phyloP scores from a whole-genome alignment of 73 alveolate species.

The Blepharisma japonicum region DNA sequence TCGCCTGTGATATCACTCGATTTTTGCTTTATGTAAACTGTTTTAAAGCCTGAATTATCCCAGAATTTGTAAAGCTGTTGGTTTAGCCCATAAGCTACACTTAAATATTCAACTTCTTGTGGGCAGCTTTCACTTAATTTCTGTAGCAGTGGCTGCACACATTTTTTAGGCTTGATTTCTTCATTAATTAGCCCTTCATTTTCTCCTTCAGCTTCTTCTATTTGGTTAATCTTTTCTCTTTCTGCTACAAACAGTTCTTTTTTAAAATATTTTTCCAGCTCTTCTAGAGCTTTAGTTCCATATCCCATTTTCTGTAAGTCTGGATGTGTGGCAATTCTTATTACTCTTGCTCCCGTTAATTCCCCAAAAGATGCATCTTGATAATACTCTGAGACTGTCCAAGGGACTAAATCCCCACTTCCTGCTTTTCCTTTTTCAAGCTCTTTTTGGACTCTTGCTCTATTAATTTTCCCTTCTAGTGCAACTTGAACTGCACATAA shows the following conservation, averaged over 20 bases:
- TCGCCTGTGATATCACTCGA: conserved; percentile 93
- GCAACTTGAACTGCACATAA: conserved; percentile 97
- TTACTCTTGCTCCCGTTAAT: conserved; percentile 95
- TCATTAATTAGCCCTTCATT: conserved; percentile 39
- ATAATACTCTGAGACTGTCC: conserved; percentile 98
- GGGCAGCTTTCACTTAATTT: conserved; percentile 91
- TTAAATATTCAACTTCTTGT: conserved; percentile 82
- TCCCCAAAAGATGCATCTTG: conserved; percentile 91
- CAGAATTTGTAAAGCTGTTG: conserved; percentile 92
- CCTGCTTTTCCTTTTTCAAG: conserved; percentile 81
- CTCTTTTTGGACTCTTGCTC: conserved; percentile 70
- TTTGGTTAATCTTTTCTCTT: conserved; percentile 38
- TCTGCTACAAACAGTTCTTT: conserved; percentile 62
- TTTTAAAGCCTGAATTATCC: conserved; percentile 93
- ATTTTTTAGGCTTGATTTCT: conserved; percentile 55
- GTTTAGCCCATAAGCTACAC: conserved; percentile 93
- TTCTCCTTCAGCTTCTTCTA: conserved; percentile 32
- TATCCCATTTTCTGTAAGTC: conserved; percentile 96
- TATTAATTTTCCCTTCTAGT: conserved; percentile 80
- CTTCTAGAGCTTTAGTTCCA: conserved; percentile 87
- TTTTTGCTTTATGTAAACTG: conserved; percentile 86
- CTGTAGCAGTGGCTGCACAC: conserved; percentile 85
- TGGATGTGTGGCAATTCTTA: conserved; percentile 99
- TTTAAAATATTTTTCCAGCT: conserved; percentile 79
- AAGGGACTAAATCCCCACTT: conserved; percentile 96